Base-by-base conservation (phyloP, 805 yeast species). In the Candida pini region DNA sequence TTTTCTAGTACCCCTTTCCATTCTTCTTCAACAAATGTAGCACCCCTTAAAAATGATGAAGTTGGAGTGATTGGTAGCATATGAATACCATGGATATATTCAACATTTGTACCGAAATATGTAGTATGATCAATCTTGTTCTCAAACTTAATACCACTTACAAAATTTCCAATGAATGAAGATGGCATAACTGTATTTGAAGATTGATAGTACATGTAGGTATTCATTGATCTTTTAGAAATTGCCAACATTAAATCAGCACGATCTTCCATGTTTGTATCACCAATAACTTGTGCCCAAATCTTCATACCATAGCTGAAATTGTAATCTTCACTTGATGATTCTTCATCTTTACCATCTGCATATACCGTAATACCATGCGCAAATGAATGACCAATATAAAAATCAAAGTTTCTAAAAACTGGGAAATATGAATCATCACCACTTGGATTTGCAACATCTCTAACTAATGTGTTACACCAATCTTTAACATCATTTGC, bases 21-120 rank as follows among this genome's bases (percentile, higher is more conserved):
- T 55, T 82, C 89, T 50, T 81, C 75, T 47, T 61, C 51, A 3
- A 75, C 82, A 60, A 76, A 81, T 3, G 57, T 58, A 4, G 74
- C 70, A 3, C 66, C 60, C 49, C 88, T 63, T 12, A 80, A 67
- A 44, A 68, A 79, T 0, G 84, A 73, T 3, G 86, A 77, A 5
- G 76, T 60, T 3, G 88, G 79, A 0, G 81, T 77, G 29, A 75
- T 63, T 18, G 87, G 86, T 30, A 80, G 45, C 86, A 79, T 80
- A 53, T 80, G 85, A 43, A 80, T 80, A n/a, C 87, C 87, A 44
- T 78, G 83, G 33, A 77, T 78, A 47, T 73, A 80, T 56, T 78
- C 75, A 18, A 61, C 48, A 33, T 67, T 54, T 18, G 59, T 49
- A 16, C 85, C 85, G 48, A 80, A 80, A 48, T 71, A 80, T 6